Conservation (phyloP, 345 rosid species). For the Pistacia atlantica region DNA sequence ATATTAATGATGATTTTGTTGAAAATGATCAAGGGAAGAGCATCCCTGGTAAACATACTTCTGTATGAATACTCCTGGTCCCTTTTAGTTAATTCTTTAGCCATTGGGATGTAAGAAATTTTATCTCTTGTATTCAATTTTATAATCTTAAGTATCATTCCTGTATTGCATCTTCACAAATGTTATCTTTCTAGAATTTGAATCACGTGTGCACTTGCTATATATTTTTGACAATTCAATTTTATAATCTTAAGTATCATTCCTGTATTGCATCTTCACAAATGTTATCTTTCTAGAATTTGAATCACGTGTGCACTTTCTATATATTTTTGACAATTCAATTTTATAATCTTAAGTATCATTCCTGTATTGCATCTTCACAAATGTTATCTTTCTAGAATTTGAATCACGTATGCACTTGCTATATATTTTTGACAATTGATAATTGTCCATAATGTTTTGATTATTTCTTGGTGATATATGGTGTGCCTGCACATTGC, state of each 20-base stretch:
- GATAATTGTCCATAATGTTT: neutral
- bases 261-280: constrained; percentile 4
- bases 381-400: neutral
- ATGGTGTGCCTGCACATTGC: neutral
- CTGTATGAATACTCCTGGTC: constrained; percentile 39
- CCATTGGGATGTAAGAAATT: constrained; percentile 16
- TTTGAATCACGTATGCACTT: constrained; percentile 1
- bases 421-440: neutral
- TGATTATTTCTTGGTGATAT: neutral
- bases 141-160: constrained; percentile 2
- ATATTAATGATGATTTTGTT: constrained; percentile 37
- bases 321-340: constrained; percentile 7
- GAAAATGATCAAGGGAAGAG: constrained; percentile 46
- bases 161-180: neutral
- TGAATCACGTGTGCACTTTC: constrained; percentile 1
- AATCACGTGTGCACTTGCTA: constrained; percentile 1
- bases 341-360: neutral
- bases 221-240: constrained; percentile 10
- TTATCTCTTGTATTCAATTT: constrained; percentile 10
- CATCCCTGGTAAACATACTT: constrained; percentile 41
- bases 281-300: constrained; percentile 3
- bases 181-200: constrained; percentile 5
- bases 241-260: neutral
- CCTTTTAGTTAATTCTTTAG: constrained; percentile 9
- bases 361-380: constrained; percentile 7